These are phyloP conservation scores for Ophiostoma ips DNA, from an alignment of 2,329 filamentous ascomycete species.

Conservation along the genomic window DNA sequence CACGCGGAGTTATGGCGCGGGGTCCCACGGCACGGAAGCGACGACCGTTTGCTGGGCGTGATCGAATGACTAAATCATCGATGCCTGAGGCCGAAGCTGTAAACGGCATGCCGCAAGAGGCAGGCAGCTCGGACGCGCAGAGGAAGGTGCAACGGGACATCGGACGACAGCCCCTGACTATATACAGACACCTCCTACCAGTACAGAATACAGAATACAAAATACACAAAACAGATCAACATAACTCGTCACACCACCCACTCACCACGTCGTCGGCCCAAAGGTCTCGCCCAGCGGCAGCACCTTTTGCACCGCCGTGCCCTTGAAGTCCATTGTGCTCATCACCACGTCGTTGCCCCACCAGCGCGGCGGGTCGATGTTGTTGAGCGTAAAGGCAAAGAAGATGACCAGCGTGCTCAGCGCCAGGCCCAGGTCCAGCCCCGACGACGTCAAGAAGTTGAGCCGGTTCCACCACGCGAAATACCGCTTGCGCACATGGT, in stretches of 20 bases:
- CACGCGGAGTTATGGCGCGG: too few relatives aligned
- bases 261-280: constrained; percentile 43
- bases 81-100: too few relatives aligned
- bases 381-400: constrained; percentile 50
- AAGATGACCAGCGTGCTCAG: constrained; percentile 56
- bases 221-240: background rate
- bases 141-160: too few relatives aligned
- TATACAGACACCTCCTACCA: too few relatives aligned
- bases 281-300: constrained; percentile 43
- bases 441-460: constrained; percentile 59
- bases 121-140: too few relatives aligned
- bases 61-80: too few relatives aligned
- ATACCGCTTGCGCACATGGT: constrained; percentile 47
- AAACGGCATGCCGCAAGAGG: too few relatives aligned
- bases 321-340: constrained; percentile 47
- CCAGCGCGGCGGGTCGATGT: constrained; percentile 50
- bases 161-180: too few relatives aligned
- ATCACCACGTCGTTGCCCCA: constrained; percentile 51
- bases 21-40: too few relatives aligned
- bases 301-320: constrained; percentile 42
- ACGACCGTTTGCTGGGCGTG: too few relatives aligned
- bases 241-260: background rate
- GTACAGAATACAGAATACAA: too few relatives aligned
- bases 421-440: constrained; percentile 54
- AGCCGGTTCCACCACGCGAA: constrained; percentile 60